phyloP scores from a whole-genome alignment of 73 alveolate species.

The Paraurostyla sp. region DNA sequence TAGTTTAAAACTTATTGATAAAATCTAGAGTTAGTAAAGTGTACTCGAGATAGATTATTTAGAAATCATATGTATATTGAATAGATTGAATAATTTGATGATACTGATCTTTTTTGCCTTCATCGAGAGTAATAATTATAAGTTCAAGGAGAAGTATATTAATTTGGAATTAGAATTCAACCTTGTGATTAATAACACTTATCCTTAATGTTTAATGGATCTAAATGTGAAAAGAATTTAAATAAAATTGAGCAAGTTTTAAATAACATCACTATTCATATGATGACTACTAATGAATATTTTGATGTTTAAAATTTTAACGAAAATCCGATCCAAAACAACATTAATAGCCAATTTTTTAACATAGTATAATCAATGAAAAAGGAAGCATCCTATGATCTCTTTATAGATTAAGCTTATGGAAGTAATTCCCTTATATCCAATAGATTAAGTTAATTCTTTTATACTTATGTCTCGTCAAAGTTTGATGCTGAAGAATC shows the following conservation, averaged over 20 bases:
- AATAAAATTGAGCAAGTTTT: neutral
- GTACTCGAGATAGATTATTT: neutral
- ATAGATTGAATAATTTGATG: neutral
- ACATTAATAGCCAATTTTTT: neutral
- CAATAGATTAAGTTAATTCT: neutral
- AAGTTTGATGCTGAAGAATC: neutral
- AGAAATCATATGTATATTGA: neutral
- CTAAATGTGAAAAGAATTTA: neutral
- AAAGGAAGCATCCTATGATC: neutral
- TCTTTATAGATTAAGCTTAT: neutral
- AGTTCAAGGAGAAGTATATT: neutral
- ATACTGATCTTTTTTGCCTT: neutral
- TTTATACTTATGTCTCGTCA: neutral
- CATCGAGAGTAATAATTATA: neutral
- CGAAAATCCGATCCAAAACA: neutral
- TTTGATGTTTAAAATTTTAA: neutral
- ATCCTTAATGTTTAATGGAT: neutral
- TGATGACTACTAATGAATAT: neutral
- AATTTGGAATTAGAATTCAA: neutral
- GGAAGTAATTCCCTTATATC: neutral
- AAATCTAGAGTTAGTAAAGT: neutral
- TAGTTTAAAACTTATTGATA: neutral
- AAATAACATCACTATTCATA: neutral
- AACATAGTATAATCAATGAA: neutral
- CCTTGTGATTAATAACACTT: neutral